Evolutionary conservation across 202 grass and related monocot genomes (phyloP).

Genomic region (Setaria viridis): DNA sequence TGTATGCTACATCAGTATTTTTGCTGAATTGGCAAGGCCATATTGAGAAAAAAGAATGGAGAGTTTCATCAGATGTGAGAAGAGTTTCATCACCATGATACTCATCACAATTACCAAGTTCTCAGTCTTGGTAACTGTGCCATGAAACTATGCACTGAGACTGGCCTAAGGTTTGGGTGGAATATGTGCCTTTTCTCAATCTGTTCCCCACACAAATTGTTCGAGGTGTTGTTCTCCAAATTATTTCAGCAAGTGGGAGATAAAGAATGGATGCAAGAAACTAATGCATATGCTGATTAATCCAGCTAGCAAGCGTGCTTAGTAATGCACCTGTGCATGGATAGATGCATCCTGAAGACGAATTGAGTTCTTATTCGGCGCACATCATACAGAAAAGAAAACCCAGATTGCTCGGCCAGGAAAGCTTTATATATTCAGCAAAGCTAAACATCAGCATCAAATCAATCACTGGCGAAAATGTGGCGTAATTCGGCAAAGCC

Average conservation of each 20-base stretch:
- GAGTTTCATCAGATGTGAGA: no score
- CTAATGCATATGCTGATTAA: background rate
- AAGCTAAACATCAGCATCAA: background rate
- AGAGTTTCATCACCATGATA: no score
- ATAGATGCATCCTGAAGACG: slow-evolving; percentile 13
- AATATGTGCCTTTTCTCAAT: background rate
- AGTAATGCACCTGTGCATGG: background rate
- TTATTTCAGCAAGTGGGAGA: slow-evolving; percentile 1
- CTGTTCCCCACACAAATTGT: background rate
- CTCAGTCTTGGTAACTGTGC: no score
- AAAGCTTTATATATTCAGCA: background rate
- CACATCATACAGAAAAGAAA: background rate
- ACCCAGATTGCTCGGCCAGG: background rate
- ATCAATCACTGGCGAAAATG: background rate
- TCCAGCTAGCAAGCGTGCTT: background rate
- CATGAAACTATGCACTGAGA: no score
- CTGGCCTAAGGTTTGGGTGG: background rate
- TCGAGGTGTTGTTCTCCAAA: background rate
- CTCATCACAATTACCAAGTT: no score
- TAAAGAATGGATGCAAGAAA: background rate
- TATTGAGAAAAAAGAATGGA: no score
- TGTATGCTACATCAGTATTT: no score
- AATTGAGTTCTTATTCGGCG: slow-evolving; percentile 8
- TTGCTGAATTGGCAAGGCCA: no score
- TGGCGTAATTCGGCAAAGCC: background rate